A percentile compares a stretch with the other conserved stretches of the same genome.
Evolutionary conservation across 192 early-diverging fungal genomes (phyloP).

Genomic region (Piromyces sp.): DNA sequence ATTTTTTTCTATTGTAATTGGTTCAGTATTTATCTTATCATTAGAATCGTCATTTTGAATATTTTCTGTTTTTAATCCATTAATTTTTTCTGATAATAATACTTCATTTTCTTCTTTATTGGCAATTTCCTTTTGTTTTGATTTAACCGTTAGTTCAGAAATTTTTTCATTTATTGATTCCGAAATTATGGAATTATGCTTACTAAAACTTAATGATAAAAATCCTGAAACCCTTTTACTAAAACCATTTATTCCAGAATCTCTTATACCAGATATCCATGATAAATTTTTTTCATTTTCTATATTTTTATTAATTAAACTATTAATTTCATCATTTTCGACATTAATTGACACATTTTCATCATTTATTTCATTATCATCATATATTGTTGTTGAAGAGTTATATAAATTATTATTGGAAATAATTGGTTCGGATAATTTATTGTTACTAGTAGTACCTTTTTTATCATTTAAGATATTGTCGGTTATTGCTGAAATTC

Average conservation of each 20-base stretch:
- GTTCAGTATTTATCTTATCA: background rate
- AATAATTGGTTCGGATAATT: background rate
- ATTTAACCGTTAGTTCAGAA: background rate
- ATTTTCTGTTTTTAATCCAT: background rate
- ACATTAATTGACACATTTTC: background rate
- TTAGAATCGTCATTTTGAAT: background rate
- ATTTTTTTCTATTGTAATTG: background rate
- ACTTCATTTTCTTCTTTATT: background rate
- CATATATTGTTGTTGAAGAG: background rate
- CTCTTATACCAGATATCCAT: background rate
- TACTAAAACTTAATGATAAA: background rate
- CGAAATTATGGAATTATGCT: background rate
- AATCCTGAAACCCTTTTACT: background rate
- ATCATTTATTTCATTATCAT: background rate
- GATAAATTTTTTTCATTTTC: background rate
- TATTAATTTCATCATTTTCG: background rate
- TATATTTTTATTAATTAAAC: background rate
- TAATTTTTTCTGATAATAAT: background rate
- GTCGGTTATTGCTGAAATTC: background rate
- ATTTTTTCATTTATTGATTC: background rate
- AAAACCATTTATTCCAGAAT: background rate
- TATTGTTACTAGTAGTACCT: too few relatives aligned
- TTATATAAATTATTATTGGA: background rate
- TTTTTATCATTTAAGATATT: too few relatives aligned
- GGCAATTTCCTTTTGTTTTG: background rate